Percentiles rank a stretch among this genome's conserved stretches.
Conservation (phyloP, 2,329 filamentous ascomycete species). For the Rutstroemia sp. region DNA sequence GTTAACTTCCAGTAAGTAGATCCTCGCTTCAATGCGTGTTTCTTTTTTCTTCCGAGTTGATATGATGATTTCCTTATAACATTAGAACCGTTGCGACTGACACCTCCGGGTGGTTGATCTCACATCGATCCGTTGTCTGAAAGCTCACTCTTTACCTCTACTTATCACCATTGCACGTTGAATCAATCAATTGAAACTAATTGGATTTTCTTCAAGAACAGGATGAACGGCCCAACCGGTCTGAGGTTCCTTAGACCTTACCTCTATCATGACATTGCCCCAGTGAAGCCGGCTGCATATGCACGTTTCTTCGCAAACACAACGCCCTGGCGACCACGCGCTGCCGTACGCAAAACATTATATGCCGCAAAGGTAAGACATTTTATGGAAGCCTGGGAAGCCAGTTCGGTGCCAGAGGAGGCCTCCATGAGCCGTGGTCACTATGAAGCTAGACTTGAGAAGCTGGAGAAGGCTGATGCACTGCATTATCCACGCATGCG, state of each 20-base stretch:
- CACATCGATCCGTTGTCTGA: slow-evolving; percentile 42
- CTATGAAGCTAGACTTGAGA: slow-evolving; percentile 31
- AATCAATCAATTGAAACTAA: slow-evolving; percentile 12
- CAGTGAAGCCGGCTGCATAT: slow-evolving; percentile 31
- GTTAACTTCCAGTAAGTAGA: background rate
- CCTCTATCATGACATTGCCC: slow-evolving; percentile 33
- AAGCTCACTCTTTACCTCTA: slow-evolving; percentile 3
- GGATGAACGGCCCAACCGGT: slow-evolving; percentile 38
- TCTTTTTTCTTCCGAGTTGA: slow-evolving; percentile 1
- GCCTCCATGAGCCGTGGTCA: background rate
- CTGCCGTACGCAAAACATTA: background rate
- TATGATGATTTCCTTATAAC: slow-evolving; percentile 45
- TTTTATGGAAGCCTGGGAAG: background rate
- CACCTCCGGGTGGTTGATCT: slow-evolving; percentile 44
- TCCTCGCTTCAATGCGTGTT: background rate
- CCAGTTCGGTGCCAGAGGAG: background rate
- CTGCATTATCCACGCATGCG: slow-evolving; percentile 44
- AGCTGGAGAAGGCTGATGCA: slow-evolving; percentile 42
- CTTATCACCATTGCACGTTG: background rate
- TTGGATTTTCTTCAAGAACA: slow-evolving; percentile 15
- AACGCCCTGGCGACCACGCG: background rate
- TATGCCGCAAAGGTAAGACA: background rate
- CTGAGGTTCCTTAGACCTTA: slow-evolving; percentile 51
- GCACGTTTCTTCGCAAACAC: slow-evolving; percentile 39
- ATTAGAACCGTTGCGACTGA: slow-evolving; percentile 55